Percentiles rank a stretch among this genome's conserved stretches.
phyloP scores from a whole-genome alignment of 1,284 basidiomycete species.

The Cryptococcus floricola region DNA sequence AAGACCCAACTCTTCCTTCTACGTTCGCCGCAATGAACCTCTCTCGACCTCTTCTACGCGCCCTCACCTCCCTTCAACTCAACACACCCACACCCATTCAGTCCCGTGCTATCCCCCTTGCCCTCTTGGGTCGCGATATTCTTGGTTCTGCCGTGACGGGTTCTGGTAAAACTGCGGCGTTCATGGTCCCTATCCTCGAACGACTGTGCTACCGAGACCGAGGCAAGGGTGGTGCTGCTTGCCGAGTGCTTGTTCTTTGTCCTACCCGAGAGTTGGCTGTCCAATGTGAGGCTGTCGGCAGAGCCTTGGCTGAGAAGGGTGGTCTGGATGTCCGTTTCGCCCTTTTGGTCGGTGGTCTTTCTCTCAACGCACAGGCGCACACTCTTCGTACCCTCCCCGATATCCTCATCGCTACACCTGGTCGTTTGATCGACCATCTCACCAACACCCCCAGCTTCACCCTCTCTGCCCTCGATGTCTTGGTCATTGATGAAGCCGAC shows the following conservation, averaged over 20 bases:
- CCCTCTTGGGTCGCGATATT: slow-evolving; percentile 88
- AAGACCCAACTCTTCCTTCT: slow-evolving; percentile 41
- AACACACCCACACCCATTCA: slow-evolving; percentile 91
- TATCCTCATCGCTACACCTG: slow-evolving; percentile 89
- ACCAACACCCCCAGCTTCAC: slow-evolving; percentile 93
- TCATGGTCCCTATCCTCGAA: slow-evolving; percentile 89
- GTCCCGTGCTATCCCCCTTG: slow-evolving; percentile 84
- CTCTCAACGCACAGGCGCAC: slow-evolving; percentile 83
- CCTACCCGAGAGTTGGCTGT: slow-evolving; percentile 93
- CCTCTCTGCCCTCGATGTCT: slow-evolving; percentile 85
- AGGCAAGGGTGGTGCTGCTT: slow-evolving; percentile 74
- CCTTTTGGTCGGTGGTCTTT: slow-evolving; percentile 88
- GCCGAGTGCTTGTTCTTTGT: slow-evolving; percentile 86
- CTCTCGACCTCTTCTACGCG: slow-evolving; percentile 82
- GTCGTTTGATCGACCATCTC: slow-evolving; percentile 93
- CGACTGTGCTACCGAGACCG: slow-evolving; percentile 84
- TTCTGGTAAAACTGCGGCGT: slow-evolving; percentile 95
- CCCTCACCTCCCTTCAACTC: slow-evolving; percentile 76
- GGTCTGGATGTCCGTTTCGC: slow-evolving; percentile 87
- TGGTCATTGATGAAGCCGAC: slow-evolving; percentile 96
- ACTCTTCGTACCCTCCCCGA: slow-evolving; percentile 82
- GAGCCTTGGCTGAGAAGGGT: slow-evolving; percentile 63
- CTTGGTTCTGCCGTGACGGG: slow-evolving; percentile 94
- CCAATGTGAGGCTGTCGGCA: slow-evolving; percentile 88
- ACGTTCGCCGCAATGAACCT: slow-evolving; percentile 84